These are phyloP conservation scores for Pharus latifolius DNA, from an alignment of 176 grass and related monocot species.

Conservation along the genomic window DNA sequence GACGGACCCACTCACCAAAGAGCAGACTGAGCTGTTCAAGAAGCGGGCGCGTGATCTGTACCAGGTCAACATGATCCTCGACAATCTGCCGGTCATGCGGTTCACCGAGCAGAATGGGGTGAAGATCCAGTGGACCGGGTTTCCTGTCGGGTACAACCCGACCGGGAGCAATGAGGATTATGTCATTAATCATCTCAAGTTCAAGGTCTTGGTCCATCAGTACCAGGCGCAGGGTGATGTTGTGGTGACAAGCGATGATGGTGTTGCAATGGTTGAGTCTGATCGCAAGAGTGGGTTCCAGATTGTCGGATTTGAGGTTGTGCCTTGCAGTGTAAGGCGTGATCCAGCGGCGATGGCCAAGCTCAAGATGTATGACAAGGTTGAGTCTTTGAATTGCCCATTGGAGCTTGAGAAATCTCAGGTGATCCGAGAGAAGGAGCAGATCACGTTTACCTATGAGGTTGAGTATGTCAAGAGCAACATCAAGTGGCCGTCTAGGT, in stretches of 20 bases:
- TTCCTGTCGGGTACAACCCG: conserved; percentile 62
- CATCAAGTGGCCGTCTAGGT: conserved; percentile 80
- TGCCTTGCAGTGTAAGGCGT: conserved; percentile 70
- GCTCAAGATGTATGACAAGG: conserved; percentile 55
- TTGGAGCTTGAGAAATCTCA: conserved; percentile 69
- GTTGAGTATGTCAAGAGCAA: conserved; percentile 81
- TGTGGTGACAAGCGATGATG: too few relatives aligned
- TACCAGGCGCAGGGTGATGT: conserved; percentile 65
- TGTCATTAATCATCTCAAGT: conserved; percentile 79
- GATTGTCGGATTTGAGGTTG: conserved; percentile 79
- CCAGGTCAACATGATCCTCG: conserved; percentile 89
- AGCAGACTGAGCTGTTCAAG: conserved; percentile 60
- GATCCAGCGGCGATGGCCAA: conserved; percentile 48
- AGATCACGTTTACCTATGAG: conserved; percentile 71
- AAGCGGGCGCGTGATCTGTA: conserved; percentile 60
- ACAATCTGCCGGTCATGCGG: conserved; percentile 75
- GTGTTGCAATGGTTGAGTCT: too few relatives aligned
- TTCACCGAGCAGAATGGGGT: conserved; percentile 79
- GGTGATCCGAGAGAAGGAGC: conserved; percentile 57
- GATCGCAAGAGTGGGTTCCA: too few relatives aligned
- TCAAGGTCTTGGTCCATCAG: conserved; percentile 79
- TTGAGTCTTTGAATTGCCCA: conserved; percentile 54
- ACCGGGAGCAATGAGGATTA: conserved; percentile 52
- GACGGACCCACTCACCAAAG: conserved; percentile 40
- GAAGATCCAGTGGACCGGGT: conserved; percentile 78